Evolutionary conservation across 139 green algal species (phyloP).

Genomic region (Nannochloris sp.): DNA sequence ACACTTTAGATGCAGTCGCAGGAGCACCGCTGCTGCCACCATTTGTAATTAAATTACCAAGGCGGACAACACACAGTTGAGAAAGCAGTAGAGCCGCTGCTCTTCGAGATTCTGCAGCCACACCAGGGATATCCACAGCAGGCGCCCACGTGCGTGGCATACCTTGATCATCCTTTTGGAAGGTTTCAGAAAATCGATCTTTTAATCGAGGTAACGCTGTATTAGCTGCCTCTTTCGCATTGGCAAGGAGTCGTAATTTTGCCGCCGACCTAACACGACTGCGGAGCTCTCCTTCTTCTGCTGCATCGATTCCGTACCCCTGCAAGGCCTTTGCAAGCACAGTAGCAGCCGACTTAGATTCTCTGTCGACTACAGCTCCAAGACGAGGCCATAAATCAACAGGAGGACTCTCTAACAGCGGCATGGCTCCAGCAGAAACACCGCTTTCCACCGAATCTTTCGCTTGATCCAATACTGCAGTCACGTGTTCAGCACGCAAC

Average conservation of each 20-base stretch:
- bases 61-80: constrained; percentile 42
- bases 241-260: constrained; percentile 21
- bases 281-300: constrained; percentile 23
- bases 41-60: background rate
- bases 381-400: constrained; percentile 62
- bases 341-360: background rate
- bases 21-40: no score
- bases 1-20: background rate
- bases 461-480: constrained; percentile 14
- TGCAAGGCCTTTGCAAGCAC: constrained; percentile 21
- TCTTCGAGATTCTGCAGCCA: constrained; percentile 46
- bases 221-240: constrained; percentile 63
- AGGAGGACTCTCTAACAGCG: constrained; percentile 47
- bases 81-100: constrained; percentile 61
- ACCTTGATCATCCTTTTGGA: constrained; percentile 60
- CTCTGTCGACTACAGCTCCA: constrained; percentile 20
- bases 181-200: constrained; percentile 66
- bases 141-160: constrained; percentile 69
- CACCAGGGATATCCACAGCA: constrained; percentile 54
- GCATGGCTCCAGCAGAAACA: constrained; percentile 11
- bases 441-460: constrained; percentile 8
- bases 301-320: constrained; percentile 35
- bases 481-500: constrained; percentile 6
- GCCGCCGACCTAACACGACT: constrained; percentile 16
- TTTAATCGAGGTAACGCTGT: constrained; percentile 68